Percentiles rank a stretch among this genome's conserved stretches.
Evolutionary conservation across 306 rosid genomes (phyloP).

Genomic region (Cajanus cajan): DNA sequence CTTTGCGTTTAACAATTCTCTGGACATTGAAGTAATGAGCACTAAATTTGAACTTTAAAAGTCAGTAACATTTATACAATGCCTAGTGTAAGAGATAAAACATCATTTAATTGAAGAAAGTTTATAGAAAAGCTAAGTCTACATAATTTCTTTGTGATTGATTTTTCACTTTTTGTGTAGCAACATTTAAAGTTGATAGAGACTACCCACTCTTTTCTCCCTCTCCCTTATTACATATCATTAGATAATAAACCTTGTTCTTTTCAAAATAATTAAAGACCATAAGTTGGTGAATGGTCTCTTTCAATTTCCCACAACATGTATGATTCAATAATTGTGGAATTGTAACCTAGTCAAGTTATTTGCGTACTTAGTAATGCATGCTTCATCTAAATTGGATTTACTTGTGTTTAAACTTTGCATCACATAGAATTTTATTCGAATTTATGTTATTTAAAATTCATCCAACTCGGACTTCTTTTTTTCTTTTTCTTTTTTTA

Average conservation of each 20-base stretch:
- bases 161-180: constrained; percentile 14
- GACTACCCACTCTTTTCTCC: constrained; percentile 24
- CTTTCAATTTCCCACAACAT: constrained; percentile 32
- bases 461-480: background rate
- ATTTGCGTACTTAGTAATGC: background rate
- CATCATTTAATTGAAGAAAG: background rate
- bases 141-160: constrained; percentile 25
- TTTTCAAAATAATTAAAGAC: constrained; percentile 22
- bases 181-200: constrained; percentile 27
- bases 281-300: constrained; percentile 44
- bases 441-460: background rate
- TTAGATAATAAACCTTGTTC: constrained; percentile 19
- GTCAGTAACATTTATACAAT: constrained; percentile 5
- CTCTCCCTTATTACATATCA: constrained; percentile 20
- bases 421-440: background rate
- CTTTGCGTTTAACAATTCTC: background rate
- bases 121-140: constrained; percentile 22
- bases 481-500: background rate
- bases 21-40: background rate
- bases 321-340: constrained; percentile 32
- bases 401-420: background rate
- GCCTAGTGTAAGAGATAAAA: background rate
- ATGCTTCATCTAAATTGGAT: background rate
- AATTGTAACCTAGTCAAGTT: background rate
- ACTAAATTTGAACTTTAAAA: constrained; percentile 4